Evolutionary conservation across 352 stramenopile species (phyloP), one percentile per base, ranked within the genome.

Genomic region (Pythium sukuiense): DNA sequence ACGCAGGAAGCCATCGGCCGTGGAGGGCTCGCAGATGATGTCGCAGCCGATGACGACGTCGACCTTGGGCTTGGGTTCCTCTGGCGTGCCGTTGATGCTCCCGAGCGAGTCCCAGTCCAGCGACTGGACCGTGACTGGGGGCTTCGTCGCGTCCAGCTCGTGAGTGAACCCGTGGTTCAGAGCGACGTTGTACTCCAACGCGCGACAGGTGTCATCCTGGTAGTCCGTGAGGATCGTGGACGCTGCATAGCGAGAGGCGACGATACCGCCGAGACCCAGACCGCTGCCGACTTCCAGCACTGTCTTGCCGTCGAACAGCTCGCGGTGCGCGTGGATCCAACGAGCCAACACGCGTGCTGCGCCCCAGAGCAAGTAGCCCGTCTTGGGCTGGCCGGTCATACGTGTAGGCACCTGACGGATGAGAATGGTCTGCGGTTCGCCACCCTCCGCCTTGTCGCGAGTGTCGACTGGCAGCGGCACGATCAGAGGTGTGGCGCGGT

Each of bases 11-110:
- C 87, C 87, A 70, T 96, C 87, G 27, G 87, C 87, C 4, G 87
- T 96, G 68, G 79, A 90, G 2, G 87, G 83, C 49, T 96, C 87
- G 66, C 87, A 96, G 55, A 96, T 96, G 69, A 96, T 93, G 60
- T 96, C 87, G 58, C 85, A 91, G 12, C 81, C 87, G 56, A 96
- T 92, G 20, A 96, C 76, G 7, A 94, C 73, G 61, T 96, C 78
- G n/a, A 92, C 74, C 55, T 85, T 89, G 14, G 74, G 67, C 55
- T 74, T 70, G 30, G 65, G 65, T 7, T 24, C 3, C 7, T 58
- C 57, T 2, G 39, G 35, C 11, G 61, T 27, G 13, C 68, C 68
- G 41, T 85, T 70, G 59, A 92, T 88, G 43, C 74, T 90, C 64
- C 89, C 80, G 16, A 86, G 72, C 32, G 76, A 56, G 64, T 96